Evolutionary conservation across 805 yeast species (phyloP), one percentile per base, ranked within the genome.

Genomic region (Komagataella kurtzmanii): DNA sequence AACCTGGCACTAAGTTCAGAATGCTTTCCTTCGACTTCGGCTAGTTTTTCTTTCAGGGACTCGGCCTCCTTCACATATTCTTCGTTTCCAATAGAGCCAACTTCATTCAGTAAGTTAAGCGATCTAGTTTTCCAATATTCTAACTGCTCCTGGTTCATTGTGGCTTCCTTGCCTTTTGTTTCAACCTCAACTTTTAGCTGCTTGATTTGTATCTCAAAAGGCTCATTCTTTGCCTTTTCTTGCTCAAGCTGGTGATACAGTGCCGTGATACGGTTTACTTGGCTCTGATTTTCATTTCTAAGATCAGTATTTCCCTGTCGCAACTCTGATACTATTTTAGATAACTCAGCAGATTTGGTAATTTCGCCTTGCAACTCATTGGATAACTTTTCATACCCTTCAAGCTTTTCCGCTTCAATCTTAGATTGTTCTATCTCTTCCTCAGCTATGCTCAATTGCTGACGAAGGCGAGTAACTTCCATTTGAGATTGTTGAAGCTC

Each of bases 251-350:
- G 65, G 2, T 54, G 49, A 58, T 79, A 78, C 45, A 83, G 67
- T 6, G 62, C 63, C 45, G 59, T 57, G 12, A 70, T 65, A 50
- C 61, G 65, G 14, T 59, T 56, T 19, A 61, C 53, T 46, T 64
- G 64, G 3, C 59, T 54, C 21, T 63, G 61, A 51, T 72, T 66
- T 51, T 82, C 87, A 51, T 70, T 69, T 50, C 90, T 73, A 56
- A 85, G 69, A 1, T 86, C 76, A 7, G 72, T 67, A 58, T 85
- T 85, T 57, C 88, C 82, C 62, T 85, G 91, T 50, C 85, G 71
- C 51, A 85, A 64, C 23, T 83, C 67, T 57, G 77, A 80, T 62
- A 85, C 63, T 55, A 83, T 84, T 52, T 80, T 75, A 50, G 83
- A 66, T 58, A 81, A 83, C 49, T 73, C 72, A 52, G 74, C 53